A percentile compares a stretch with the other conserved stretches of the same genome.
Conservation (phyloP, 225 moss, liverwort and hornwort genomes). For the Pleurozium schreberi region DNA sequence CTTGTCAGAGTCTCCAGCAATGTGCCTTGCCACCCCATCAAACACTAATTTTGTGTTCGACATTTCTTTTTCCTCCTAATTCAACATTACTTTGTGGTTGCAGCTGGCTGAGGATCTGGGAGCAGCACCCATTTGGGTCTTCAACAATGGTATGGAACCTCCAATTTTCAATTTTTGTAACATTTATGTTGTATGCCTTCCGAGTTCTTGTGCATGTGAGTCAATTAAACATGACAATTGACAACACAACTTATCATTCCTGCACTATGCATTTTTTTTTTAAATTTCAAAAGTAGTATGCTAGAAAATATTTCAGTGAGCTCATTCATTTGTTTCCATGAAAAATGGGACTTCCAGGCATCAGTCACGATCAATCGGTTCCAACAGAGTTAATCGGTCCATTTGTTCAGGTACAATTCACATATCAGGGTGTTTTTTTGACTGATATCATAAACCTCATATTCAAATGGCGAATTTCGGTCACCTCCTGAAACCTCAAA, state of each 20-base stretch:
- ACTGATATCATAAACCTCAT: not conserved
- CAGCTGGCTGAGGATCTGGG: slow-evolving; percentile 85
- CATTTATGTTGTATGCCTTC: not conserved
- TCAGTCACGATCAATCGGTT: slow-evolving; percentile 36
- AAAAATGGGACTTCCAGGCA: slow-evolving; percentile 9
- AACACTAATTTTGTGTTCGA: not conserved
- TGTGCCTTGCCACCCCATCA: too few species aligned
- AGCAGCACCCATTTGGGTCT: slow-evolving; percentile 79
- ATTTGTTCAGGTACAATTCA: slow-evolving; percentile 15
- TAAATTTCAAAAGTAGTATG: not conserved
- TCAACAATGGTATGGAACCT: slow-evolving; percentile 63
- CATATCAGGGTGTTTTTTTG: too few species aligned
- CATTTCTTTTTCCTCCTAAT: not conserved
- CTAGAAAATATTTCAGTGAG: not conserved
- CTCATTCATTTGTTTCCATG: not conserved
- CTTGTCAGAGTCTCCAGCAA: not conserved
- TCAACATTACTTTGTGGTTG: not conserved
- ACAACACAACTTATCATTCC: not conserved
- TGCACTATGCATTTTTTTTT: not conserved
- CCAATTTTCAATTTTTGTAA: too few species aligned
- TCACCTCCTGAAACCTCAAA: not conserved
- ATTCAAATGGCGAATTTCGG: not conserved
- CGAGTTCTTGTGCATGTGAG: not conserved
- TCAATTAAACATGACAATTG: too few species aligned
- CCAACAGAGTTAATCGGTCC: slow-evolving; percentile 23